Evolutionary conservation across 176 grass and related monocot species (phyloP).

Genomic region (Lolium perenne): DNA sequence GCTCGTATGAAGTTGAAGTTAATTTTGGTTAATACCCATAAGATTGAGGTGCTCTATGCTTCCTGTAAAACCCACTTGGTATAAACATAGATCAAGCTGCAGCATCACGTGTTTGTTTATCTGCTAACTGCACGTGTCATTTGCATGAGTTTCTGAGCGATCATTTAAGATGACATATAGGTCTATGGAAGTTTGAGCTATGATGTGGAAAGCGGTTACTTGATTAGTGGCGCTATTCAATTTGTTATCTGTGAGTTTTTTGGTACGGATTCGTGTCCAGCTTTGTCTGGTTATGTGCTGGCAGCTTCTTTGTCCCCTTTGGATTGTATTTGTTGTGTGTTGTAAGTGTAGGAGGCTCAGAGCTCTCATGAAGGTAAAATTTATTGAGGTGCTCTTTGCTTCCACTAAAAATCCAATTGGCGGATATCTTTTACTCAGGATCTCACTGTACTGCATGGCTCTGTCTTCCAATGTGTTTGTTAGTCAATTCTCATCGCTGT

Average conservation of each 20-base stretch:
- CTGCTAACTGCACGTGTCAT: neutral
- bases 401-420: constrained; percentile 13
- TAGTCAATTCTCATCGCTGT: constrained; percentile 8
- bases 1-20: neutral
- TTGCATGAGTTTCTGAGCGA: neutral
- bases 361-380: constrained; percentile 8
- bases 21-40: neutral
- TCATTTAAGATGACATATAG: constrained; percentile 10
- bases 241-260: constrained; percentile 19
- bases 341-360: neutral
- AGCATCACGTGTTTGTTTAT: neutral
- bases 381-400: neutral
- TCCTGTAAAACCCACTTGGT: neutral
- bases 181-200: constrained; percentile 13
- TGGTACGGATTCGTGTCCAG: neutral
- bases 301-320: constrained; percentile 10
- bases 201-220: neutral
- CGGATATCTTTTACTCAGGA: neutral
- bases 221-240: neutral
- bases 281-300: constrained; percentile 2
- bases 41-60: constrained; percentile 14
- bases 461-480: constrained; percentile 5
- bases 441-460: constrained; percentile 23
- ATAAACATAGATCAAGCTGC: neutral
- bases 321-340: constrained; percentile 21